These are phyloP conservation scores for Capronia coronata DNA, from an alignment of 2,329 filamentous ascomycete genomes.

Conservation along the genomic window DNA sequence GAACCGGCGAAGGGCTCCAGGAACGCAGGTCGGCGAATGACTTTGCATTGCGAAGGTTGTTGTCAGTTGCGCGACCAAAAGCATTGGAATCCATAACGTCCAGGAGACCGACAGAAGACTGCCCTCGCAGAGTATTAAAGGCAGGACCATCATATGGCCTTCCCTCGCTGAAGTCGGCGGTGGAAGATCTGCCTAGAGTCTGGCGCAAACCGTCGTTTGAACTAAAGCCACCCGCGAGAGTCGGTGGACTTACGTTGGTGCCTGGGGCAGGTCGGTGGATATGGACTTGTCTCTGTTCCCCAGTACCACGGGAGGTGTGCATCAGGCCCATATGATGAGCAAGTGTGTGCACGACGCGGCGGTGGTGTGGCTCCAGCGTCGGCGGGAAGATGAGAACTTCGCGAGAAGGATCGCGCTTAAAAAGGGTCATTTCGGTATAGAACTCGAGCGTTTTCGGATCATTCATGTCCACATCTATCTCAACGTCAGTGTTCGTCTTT, in stretches of 20 bases:
- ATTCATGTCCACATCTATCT: slow-evolving; percentile 76
- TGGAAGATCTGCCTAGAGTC: slow-evolving; percentile 86
- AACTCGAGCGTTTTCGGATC: slow-evolving; percentile 79
- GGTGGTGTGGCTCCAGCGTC: slow-evolving; percentile 72
- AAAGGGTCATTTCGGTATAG: slow-evolving; percentile 83
- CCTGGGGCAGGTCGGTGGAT: slow-evolving; percentile 57
- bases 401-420: slow-evolving; percentile 70
- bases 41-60: slow-evolving; percentile 82
- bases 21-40: slow-evolving; percentile 93
- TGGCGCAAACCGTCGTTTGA: slow-evolving; percentile 69
- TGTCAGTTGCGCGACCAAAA: slow-evolving; percentile 56
- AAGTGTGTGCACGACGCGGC: slow-evolving; percentile 85
- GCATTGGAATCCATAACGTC: slow-evolving; percentile 72
- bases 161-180: slow-evolving; percentile 86
- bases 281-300: slow-evolving; percentile 82
- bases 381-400: slow-evolving; percentile 81
- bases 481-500: slow-evolving; percentile 31
- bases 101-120: slow-evolving; percentile 74
- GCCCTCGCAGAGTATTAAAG: slow-evolving; percentile 58
- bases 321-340: slow-evolving; percentile 91
- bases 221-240: slow-evolving; percentile 47
- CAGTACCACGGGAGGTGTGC: slow-evolving; percentile 82
- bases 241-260: slow-evolving; percentile 54
- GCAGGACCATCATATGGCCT: slow-evolving; percentile 65
- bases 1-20: slow-evolving; percentile 87